Evolutionary conservation across 2,329 filamentous ascomycete species (phyloP), one percentile per base, ranked within the genome.

Genomic region (Ophioceras dolichostomum): DNA sequence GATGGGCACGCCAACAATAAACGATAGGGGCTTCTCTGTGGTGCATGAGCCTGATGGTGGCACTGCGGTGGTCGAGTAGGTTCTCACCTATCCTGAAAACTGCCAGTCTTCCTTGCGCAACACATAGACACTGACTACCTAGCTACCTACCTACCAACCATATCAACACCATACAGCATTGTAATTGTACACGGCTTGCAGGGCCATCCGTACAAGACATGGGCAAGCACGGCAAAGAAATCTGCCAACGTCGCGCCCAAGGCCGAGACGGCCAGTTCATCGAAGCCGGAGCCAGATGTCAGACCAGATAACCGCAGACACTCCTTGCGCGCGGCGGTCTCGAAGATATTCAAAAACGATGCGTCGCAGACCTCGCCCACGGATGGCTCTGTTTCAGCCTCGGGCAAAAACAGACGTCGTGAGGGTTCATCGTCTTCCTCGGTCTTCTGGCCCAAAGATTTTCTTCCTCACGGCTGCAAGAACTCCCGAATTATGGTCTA

Each of bases 391-490:
- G n/a, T n/a, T 20, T 3, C 14, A 35, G 10, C 10, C 5, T 7
- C 1, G 17, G 18, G 13, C 18, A 6, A n/a, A 18, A 12, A 10
- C 4, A 13, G 19, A 14, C 17, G 4, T n/a, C n/a, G 31, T 3
- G 2, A 6, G 5, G 30, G 5, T 21, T 33, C 14, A 24, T n/a
- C 14, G 7, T 4, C 10, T 21, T 19, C 13, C 10, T 26, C 14
- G 9, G 10, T 37, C 2, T 44, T 38, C 17, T 44, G 42, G 42
- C 42, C 42, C 7, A 24, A 16, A 10, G 29, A 41, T 28, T 24
- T 40, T 2, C 34, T 44, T 9, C 37, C 42, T 2, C n/a, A 14
- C 2, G 35, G 34, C 7, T 44, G 39, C 24, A 37, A 39, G 5
- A 27, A 38, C 1, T 26, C 39, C 3, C 34, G 42, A 1, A 29